Percentiles rank a stretch among this genome's conserved stretches.
Conservation (phyloP, 352 stramenopile species). For the Blastocystis hominis region DNA sequence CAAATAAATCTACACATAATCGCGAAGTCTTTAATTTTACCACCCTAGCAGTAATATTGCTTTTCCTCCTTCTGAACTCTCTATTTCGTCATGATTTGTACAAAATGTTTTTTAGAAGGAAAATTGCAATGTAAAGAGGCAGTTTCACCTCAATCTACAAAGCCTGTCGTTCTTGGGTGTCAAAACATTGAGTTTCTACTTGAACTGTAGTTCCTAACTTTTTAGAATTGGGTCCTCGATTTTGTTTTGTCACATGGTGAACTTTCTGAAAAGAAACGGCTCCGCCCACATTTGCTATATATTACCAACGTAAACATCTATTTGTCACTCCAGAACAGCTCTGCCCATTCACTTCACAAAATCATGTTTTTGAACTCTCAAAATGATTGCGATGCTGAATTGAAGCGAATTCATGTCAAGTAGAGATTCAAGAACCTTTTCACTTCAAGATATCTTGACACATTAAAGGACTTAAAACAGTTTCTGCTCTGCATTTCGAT, state of each 20-base stretch:
- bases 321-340: too few relatives aligned
- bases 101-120: neutral
- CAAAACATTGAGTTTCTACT: neutral
- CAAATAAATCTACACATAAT: too few relatives aligned
- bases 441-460: neutral
- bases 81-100: too few relatives aligned
- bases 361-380: neutral
- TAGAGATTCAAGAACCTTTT: neutral
- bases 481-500: neutral
- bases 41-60: too few relatives aligned
- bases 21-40: too few relatives aligned
- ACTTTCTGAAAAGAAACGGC: neutral
- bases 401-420: conserved; percentile 22
- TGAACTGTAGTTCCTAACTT: neutral
- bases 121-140: neutral
- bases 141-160: too few relatives aligned
- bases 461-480: neutral
- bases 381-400: neutral
- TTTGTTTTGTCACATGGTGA: neutral
- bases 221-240: neutral
- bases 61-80: too few relatives aligned
- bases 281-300: too few relatives aligned
- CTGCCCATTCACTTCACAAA: too few relatives aligned
- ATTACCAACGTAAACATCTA: too few relatives aligned
- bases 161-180: neutral